phyloP scores from a whole-genome alignment of 1,284 basidiomycete genomes.

The Schizophyllum amplum region DNA sequence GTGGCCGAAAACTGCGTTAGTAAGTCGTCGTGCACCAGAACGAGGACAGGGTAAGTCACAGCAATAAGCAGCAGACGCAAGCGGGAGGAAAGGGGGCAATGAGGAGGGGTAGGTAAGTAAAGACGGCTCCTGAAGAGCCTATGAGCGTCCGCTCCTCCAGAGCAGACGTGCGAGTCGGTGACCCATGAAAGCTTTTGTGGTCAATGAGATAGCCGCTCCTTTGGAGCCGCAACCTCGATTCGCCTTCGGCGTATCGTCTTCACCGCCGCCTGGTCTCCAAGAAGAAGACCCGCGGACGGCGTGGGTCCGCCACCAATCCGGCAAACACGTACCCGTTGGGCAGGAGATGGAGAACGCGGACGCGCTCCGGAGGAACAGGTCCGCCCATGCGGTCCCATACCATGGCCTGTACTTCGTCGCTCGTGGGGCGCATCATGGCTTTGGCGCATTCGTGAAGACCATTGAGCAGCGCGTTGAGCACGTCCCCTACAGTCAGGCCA shows the following conservation, averaged over 20 bases:
- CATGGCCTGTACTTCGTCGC: too few relatives aligned
- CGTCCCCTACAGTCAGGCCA: not conserved
- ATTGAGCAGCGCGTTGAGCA: not conserved
- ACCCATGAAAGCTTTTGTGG: not conserved
- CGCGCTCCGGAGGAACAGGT: too few relatives aligned
- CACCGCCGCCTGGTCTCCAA: not conserved
- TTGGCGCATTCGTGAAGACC: not conserved
- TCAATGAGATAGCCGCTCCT: too few relatives aligned
- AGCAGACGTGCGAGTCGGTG: not conserved
- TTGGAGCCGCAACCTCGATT: not conserved
- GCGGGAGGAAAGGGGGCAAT: not conserved
- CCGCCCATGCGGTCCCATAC: too few relatives aligned
- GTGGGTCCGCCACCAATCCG: not conserved
- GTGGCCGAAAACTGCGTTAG: too few relatives aligned
- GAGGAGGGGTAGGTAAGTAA: not conserved
- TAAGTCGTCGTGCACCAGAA: too few relatives aligned
- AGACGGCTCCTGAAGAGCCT: not conserved
- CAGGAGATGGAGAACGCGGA: not conserved
- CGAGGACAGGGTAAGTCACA: too few relatives aligned
- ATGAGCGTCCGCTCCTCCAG: not conserved
- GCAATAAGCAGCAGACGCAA: too few relatives aligned
- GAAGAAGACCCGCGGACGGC: not conserved
- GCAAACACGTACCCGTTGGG: not conserved
- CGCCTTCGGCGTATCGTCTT: not conserved
- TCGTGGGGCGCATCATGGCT: not conserved